Evolutionary conservation across 148 eudicot genomes (phyloP).

Genomic region (Fagopyrum homotropicum): DNA sequence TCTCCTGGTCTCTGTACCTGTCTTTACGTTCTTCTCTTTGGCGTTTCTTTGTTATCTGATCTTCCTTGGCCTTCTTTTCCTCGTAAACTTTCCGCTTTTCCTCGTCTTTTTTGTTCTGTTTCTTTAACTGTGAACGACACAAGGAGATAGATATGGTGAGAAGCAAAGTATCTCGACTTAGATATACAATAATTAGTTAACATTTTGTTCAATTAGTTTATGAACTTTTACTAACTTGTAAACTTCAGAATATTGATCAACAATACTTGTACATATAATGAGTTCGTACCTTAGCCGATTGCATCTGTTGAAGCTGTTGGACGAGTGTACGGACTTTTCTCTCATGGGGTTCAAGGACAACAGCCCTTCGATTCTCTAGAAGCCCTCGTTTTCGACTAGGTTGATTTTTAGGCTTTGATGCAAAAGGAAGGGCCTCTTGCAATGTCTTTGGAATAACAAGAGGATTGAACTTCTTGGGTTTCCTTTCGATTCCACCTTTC

Average conservation of each 20-base stretch:
- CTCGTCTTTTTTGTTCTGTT: constrained; percentile 46
- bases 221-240: too few species aligned
- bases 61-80: constrained; percentile 59
- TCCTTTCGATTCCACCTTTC: constrained; percentile 66
- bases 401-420: constrained; percentile 70
- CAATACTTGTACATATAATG: too few species aligned
- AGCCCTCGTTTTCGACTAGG: constrained; percentile 31
- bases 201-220: too few species aligned
- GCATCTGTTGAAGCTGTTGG: constrained; percentile 56
- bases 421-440: constrained; percentile 66
- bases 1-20: constrained; percentile 69
- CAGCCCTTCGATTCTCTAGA: constrained; percentile 49
- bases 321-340: constrained; percentile 33
- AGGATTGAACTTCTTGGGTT: constrained; percentile 64
- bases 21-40: constrained; percentile 72
- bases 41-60: constrained; percentile 49
- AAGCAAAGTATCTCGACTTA: background rate
- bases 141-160: background rate
- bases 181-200: too few species aligned
- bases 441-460: constrained; percentile 67
- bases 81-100: constrained; percentile 49
- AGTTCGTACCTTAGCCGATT: constrained; percentile 54
- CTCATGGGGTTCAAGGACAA: constrained; percentile 68
- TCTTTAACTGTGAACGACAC: constrained; percentile 40
- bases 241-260: too few species aligned